These are phyloP conservation scores for Salix dunnii DNA, from an alignment of 345 rosid genomes.

Conservation along the genomic window DNA sequence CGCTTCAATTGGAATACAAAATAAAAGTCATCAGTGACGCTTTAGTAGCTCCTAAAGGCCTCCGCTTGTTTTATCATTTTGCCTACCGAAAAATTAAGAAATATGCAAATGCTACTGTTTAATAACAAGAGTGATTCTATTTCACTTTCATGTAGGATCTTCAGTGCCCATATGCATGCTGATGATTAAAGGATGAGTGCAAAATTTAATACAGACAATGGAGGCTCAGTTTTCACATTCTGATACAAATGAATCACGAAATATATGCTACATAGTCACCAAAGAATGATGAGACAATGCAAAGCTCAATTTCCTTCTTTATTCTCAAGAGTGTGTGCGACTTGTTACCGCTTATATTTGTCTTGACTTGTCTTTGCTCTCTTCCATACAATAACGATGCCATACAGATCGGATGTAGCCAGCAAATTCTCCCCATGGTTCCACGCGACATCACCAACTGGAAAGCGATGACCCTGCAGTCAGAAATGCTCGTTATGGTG, in stretches of 20 bases:
- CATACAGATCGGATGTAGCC: constrained; percentile 92
- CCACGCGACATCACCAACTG: constrained; percentile 83
- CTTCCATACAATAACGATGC: constrained; percentile 95
- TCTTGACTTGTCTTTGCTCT: constrained; percentile 64
- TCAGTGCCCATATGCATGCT: not conserved
- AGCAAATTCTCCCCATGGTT: constrained; percentile 93
- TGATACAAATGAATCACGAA: not conserved
- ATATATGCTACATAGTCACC: not conserved
- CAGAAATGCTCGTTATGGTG: constrained; percentile 2
- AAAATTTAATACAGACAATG: constrained; percentile 2
- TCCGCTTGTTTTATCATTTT: not conserved
- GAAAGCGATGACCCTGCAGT: constrained; percentile 88
- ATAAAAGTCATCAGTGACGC: not conserved
- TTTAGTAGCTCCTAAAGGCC: not conserved
- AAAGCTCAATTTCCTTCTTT: not conserved
- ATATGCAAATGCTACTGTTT: not conserved
- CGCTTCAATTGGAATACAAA: not conserved
- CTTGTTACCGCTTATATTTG: constrained; percentile 6
- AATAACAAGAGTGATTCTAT: not conserved
- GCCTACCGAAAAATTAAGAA: no score
- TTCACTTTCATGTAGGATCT: not conserved
- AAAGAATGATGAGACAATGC: constrained; percentile 13
- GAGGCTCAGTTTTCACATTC: not conserved
- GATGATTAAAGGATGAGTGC: not conserved
- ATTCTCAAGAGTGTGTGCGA: not conserved